Percentiles rank a stretch among this genome's conserved stretches.
Evolutionary conservation across 129 eudicot genomes (phyloP).

Genomic region (Gnaphalium uliginosum): DNA sequence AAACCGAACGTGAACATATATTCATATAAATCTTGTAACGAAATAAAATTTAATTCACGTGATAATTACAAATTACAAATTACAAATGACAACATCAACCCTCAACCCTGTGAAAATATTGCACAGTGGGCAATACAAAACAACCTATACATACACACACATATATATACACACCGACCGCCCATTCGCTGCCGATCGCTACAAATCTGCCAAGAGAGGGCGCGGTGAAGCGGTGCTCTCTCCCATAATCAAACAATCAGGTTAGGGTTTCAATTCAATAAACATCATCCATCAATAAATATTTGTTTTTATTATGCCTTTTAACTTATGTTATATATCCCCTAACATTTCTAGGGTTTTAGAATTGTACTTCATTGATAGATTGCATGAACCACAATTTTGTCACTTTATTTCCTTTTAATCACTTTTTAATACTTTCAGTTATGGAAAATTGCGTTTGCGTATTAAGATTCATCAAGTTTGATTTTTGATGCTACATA

Average conservation of each 20-base stretch:
- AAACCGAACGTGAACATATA: too few species aligned
- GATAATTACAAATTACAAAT: not conserved
- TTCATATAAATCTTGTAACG: not conserved
- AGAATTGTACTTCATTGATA: conserved; percentile 19
- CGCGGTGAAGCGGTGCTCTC: conserved; percentile 36
- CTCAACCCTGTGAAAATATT: not conserved
- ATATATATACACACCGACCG: conserved; percentile 10
- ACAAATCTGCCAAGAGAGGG: conserved; percentile 32
- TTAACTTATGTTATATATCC: not conserved
- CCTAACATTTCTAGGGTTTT: conserved; percentile 39
- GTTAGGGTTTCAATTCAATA: not conserved
- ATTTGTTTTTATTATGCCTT: not conserved
- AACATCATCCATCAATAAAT: conserved; percentile 8
- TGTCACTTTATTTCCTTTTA: conserved; percentile 17
- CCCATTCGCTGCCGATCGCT: conserved; percentile 16
- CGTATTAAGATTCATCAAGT: not conserved
- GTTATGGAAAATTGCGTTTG: conserved; percentile 1
- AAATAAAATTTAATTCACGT: too few species aligned
- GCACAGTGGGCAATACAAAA: not conserved
- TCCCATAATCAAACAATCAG: conserved; percentile 14
- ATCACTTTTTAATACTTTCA: not conserved
- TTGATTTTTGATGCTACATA: conserved; percentile 2
- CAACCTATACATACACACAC: not conserved
- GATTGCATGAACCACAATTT: conserved; percentile 23
- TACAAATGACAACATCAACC: not conserved